Conservation (phyloP, 805 yeast genomes). For the Blastobotrys muscicola region DNA sequence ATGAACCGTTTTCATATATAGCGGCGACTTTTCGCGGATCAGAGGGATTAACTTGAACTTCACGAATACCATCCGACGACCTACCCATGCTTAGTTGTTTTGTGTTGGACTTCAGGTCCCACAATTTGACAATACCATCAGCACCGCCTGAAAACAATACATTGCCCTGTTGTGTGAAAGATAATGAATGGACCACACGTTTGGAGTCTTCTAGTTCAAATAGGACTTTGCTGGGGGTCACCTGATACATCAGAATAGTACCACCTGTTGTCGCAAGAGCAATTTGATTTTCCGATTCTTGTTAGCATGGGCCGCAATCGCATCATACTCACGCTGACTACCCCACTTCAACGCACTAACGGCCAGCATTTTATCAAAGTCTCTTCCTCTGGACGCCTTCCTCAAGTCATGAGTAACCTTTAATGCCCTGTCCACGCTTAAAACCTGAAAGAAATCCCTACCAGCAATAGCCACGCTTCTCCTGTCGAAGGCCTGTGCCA, state of each 20-base stretch:
- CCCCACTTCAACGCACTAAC: slow-evolving; percentile 29
- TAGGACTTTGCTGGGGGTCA: slow-evolving; percentile 6
- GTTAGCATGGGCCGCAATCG: slow-evolving; percentile 10
- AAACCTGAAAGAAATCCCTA: slow-evolving; percentile 20
- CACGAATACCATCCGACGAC: slow-evolving; percentile 62
- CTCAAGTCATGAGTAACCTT: slow-evolving; percentile 8
- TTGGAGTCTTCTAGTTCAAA: slow-evolving; percentile 28
- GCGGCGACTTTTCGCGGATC: slow-evolving; percentile 54
- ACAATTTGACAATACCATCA: slow-evolving; percentile 66
- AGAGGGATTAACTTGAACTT: slow-evolving; percentile 46
- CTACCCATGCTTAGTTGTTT: slow-evolving; percentile 41
- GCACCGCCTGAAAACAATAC: slow-evolving; percentile 63
- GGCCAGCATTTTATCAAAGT: slow-evolving; percentile 20
- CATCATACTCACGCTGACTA: slow-evolving; percentile 4
- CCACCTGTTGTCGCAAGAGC: slow-evolving; percentile 28
- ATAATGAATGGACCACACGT: slow-evolving; percentile 45
- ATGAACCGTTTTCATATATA: slow-evolving; percentile 80
- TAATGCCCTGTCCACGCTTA: slow-evolving; percentile 7
- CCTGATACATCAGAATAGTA: slow-evolving; percentile 23
- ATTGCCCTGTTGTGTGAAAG: slow-evolving; percentile 55
- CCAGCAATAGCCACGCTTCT: slow-evolving; percentile 22
- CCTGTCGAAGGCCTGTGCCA: slow-evolving; percentile 21
- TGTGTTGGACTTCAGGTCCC: slow-evolving; percentile 68
- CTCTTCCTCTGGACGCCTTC: slow-evolving; percentile 13
- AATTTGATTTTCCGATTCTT: slow-evolving; percentile 11